Evolutionary conservation across 139 green algal species (phyloP), one percentile per base, ranked within the genome.

Genomic region (Desmodesmus armatus): DNA sequence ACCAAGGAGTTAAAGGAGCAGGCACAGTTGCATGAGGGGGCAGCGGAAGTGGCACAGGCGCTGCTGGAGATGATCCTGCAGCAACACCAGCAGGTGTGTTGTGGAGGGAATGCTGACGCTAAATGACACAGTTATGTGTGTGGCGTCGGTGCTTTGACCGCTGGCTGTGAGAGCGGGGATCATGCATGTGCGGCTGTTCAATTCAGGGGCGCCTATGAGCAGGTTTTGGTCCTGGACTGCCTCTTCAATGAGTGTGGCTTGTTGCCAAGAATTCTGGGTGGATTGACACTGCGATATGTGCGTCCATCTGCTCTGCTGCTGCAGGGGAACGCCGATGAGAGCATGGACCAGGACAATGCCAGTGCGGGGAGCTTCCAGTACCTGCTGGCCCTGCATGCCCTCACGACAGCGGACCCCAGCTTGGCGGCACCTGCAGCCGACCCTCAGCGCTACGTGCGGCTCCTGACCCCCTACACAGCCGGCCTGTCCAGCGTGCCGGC

Each of bases 301-400:
- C n/a, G n/a, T n/a, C n/a, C n/a, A n/a, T n/a, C n/a, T n/a, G n/a
- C n/a, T n/a, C n/a, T n/a, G n/a, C n/a, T n/a, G n/a, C n/a, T n/a
- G n/a, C n/a, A n/a, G n/a, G n/a, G n/a, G n/a, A n/a, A n/a, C n/a
- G n/a, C n/a, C n/a, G n/a, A n/a, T n/a, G n/a, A n/a, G n/a, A n/a
- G n/a, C n/a, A n/a, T n/a, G 69, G 69, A 77, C 7, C 69, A 55
- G 7, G 39, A n/a, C n/a, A n/a, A n/a, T n/a, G n/a, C n/a, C n/a
- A n/a, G n/a, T 17, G 25, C 2, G 41, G 55, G 72, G 15, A 3
- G 33, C 1, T 58, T 80, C 43, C 53, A 31, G 15, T 79, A 67
- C 80, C 85, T 96, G 83, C 93, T 96, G 86, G 90, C 92, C n/a
- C 89, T 98, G 74, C 94, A 98, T 85, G 95, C 93, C 5, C 86